Evolutionary conservation across 148 eudicot genomes (phyloP).

Genomic region (Nyssa sinensis): DNA sequence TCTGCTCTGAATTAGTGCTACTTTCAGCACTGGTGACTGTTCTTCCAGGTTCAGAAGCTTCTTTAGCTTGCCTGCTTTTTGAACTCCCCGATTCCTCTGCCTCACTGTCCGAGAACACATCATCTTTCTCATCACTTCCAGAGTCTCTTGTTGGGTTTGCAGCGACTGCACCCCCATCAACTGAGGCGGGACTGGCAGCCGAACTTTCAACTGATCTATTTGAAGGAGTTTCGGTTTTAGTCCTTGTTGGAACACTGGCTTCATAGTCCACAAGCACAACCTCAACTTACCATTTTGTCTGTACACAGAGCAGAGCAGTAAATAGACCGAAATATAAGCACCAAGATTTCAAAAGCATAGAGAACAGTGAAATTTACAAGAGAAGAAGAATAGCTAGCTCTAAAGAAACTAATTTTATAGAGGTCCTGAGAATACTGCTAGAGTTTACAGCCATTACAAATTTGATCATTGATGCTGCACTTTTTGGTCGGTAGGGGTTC

Average conservation of each 20-base stretch:
- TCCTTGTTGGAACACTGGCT: conserved; percentile 33
- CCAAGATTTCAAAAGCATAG: background rate
- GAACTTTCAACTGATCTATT: conserved; percentile 45
- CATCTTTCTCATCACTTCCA: conserved; percentile 60
- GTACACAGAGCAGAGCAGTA: conserved; percentile 12
- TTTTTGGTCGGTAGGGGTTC: no score
- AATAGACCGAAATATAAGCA: background rate
- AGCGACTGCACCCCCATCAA: conserved; percentile 27
- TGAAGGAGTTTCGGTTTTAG: conserved; percentile 36
- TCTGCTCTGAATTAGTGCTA: conserved; percentile 30
- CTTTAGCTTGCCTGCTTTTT: conserved; percentile 36
- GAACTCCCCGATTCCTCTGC: conserved; percentile 51
- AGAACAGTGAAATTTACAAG: background rate
- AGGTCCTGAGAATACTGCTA: background rate
- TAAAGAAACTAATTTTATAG: background rate
- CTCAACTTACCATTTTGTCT: conserved; percentile 97
- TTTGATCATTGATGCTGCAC: background rate
- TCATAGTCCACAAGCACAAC: conserved; percentile 87
- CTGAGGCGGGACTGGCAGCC: conserved; percentile 31
- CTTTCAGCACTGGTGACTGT: conserved; percentile 32
- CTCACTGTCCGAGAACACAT: conserved; percentile 84
- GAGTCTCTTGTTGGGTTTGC: conserved; percentile 35
- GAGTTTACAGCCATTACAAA: background rate
- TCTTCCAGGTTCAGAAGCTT: conserved; percentile 33
- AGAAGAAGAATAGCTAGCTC: background rate